Conservation (phyloP, 805 yeast genomes). For the Ogataea ramenticola region DNA sequence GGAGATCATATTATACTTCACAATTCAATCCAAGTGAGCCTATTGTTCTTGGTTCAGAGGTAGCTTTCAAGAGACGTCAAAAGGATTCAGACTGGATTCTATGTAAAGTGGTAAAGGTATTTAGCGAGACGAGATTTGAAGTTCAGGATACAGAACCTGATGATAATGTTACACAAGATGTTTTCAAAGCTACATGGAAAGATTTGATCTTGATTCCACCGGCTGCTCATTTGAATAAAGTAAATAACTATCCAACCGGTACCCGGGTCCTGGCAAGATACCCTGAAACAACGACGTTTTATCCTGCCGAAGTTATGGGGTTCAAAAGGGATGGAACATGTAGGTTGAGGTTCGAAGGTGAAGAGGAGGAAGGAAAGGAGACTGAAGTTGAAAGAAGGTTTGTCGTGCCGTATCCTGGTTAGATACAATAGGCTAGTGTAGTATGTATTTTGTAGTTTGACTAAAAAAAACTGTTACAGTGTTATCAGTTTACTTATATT, state of each 20-base stretch:
- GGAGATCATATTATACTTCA: conserved; percentile 32
- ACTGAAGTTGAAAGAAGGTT: conserved; percentile 84
- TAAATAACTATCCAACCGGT: conserved; percentile 60
- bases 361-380: conserved; percentile 92
- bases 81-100: conserved; percentile 91
- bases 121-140: conserved; percentile 48
- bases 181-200: conserved; percentile 74
- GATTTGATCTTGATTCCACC: conserved; percentile 74
- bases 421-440: too few relatives aligned
- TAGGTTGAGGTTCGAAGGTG: conserved; percentile 85
- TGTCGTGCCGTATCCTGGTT: conserved; percentile 66
- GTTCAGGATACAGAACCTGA: conserved; percentile 98
- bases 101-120: conserved; percentile 75
- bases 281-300: conserved; percentile 96
- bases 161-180: conserved; percentile 80
- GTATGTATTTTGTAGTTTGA: too few relatives aligned
- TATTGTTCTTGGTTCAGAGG: conserved; percentile 64
- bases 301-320: conserved; percentile 87
- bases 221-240: conserved; percentile 18
- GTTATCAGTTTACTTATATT: too few relatives aligned
- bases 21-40: conserved; percentile 55
- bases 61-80: conserved; percentile 73
- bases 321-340: conserved; percentile 69
- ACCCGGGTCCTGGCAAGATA: conserved; percentile 85
- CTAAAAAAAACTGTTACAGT: too few relatives aligned